Base-by-base conservation (phyloP, 345 rosid species). In the Zanthoxylum bungeanum region DNA sequence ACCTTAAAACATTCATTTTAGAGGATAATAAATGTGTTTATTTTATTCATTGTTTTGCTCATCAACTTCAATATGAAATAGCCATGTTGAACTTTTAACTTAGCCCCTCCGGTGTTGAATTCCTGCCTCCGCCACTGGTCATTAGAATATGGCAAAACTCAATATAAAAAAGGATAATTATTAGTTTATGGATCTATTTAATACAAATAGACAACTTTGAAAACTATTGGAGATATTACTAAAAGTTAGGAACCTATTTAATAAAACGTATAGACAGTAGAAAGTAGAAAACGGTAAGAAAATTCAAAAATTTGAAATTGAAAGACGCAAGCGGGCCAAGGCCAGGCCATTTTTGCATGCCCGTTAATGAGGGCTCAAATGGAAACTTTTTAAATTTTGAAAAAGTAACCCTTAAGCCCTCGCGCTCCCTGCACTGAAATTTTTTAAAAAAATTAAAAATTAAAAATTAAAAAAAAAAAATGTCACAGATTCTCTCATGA, bases 221-320 rank as follows among this genome's bases (percentile, higher is more conserved):
- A 8, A 49, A 19, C 21, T 7, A 7, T n/a, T n/a, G 8, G 6
- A 47, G 7, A 47, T 47, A 47, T 47, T 19, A 49, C 24, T 49
- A 49, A 49, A 19, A 14, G 16, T 1, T 7, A n/a, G 22, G 53
- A 10, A 2, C 9, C 25, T 7, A 50, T 19, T 3, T 50, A 24
- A 50, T 50, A 50, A 50, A n/a, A 4, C 2, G 1, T n/a, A 7
- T 30, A 2, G 21, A 2, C 19, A 1, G 31, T 36, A 1, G 19
- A 3, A 36, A 75, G n/a, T n/a, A n/a, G n/a, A n/a, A n/a, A n/a
- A n/a, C 82, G 82, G 82, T 75, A 57, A 51, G 33, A 60, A 75
- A 71, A 60, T 75, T 75, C 74, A 75, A 79, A 63, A 19, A 11
- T 58, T 79, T 60, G 71, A 72, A 75, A 75, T 25, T 1, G 40